Conservation (phyloP, 2,329 filamentous ascomycete genomes). For the Graphium sp. region DNA sequence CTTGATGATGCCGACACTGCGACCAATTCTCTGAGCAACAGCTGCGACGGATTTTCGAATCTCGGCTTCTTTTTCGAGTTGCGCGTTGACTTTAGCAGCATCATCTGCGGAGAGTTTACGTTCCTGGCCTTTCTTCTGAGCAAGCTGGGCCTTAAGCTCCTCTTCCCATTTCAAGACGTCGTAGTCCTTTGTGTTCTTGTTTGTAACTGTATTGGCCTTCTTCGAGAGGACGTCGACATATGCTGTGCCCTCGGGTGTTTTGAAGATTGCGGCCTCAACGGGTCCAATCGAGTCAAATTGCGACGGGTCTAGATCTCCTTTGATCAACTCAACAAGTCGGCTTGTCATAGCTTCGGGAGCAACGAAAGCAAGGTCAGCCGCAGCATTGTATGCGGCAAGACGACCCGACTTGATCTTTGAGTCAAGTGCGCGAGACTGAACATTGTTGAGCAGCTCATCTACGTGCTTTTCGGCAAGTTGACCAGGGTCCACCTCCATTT, state of each 20-base stretch:
- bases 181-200: conserved; percentile 90
- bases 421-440: conserved; percentile 32
- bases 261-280: conserved; percentile 82
- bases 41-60: conserved; percentile 59
- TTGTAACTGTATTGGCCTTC: conserved; percentile 53
- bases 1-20: conserved; percentile 74
- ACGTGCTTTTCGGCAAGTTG: conserved; percentile 50
- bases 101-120: conserved; percentile 88
- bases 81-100: conserved; percentile 74
- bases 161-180: conserved; percentile 96
- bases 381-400: conserved; percentile 61
- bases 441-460: conserved; percentile 49
- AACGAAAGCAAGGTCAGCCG: conserved; percentile 85
- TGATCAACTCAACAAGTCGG: conserved; percentile 57
- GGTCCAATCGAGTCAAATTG: conserved; percentile 62
- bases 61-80: conserved; percentile 69
- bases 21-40: conserved; percentile 53
- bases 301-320: conserved; percentile 51
- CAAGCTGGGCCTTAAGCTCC: conserved; percentile 70
- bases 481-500: conserved; percentile 69
- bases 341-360: conserved; percentile 70
- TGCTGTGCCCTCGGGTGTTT: conserved; percentile 71
- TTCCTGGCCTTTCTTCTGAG: conserved; percentile 81
- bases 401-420: conserved; percentile 32
- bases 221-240: conserved; percentile 86